A percentile compares a stretch with the other conserved stretches of the same genome.
phyloP scores from a whole-genome alignment of 441 rosid species.

The Gossypium schwendimanii region DNA sequence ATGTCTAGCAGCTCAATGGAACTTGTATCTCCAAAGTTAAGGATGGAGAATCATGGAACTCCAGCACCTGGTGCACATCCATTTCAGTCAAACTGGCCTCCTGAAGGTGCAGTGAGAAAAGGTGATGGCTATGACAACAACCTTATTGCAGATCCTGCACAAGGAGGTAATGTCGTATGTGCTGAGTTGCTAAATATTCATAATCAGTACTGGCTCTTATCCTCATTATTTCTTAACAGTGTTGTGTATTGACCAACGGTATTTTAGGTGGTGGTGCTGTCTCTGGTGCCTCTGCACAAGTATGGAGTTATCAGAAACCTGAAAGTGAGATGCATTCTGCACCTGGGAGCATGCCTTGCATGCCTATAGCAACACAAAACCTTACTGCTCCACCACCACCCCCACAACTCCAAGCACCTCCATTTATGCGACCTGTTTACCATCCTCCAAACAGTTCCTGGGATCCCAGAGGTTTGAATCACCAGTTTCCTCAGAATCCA shows the following conservation, averaged over 20 bases:
- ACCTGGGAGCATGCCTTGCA: constrained; percentile 52
- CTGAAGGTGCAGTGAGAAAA: constrained; percentile 25
- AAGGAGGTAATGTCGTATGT: constrained; percentile 38
- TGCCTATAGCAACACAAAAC: constrained; percentile 48
- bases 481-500: constrained; percentile 47
- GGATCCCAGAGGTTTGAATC: constrained; percentile 62
- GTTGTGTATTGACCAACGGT: constrained; percentile 23
- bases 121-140: constrained; percentile 18
- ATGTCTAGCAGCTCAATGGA: constrained; percentile 52
- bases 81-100: constrained; percentile 45
- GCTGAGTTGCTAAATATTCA: not conserved
- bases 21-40: constrained; percentile 55
- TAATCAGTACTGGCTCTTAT: not conserved
- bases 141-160: constrained; percentile 27
- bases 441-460: constrained; percentile 64
- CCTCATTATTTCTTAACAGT: not conserved
- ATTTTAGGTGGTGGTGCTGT: constrained; percentile 29
- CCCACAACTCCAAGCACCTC: constrained; percentile 61
- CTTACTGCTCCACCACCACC: constrained; percentile 58
- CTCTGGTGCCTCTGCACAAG: constrained; percentile 29
- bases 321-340: constrained; percentile 35
- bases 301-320: constrained; percentile 39
- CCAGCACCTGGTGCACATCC: constrained; percentile 37
- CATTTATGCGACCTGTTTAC: constrained; percentile 58
- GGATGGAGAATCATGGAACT: constrained; percentile 42